These are phyloP conservation scores for Mortierella alpina DNA, from an alignment of 192 early-diverging fungal species.

Conservation along the genomic window DNA sequence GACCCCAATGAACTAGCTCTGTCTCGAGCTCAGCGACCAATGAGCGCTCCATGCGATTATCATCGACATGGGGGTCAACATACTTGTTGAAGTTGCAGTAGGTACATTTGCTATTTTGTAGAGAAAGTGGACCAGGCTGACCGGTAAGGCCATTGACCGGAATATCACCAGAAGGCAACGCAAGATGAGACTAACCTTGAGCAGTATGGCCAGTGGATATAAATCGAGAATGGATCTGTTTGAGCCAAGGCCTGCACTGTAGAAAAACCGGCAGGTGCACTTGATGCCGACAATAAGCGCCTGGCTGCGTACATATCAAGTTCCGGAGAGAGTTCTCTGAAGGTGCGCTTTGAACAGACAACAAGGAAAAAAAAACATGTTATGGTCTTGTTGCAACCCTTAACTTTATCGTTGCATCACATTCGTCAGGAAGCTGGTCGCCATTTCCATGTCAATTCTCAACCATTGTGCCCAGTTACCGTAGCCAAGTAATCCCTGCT, in stretches of 20 bases:
- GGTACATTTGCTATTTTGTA: constrained; percentile 58
- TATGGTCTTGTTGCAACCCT: too few species aligned
- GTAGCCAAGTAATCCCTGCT: too few species aligned
- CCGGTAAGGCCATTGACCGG: background rate
- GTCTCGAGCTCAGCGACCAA: constrained; percentile 54
- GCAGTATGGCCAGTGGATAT: constrained; percentile 71
- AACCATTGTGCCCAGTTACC: too few species aligned
- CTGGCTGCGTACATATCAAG: too few species aligned
- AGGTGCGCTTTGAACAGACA: too few species aligned
- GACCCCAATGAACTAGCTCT: constrained; percentile 43
- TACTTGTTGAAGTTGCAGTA: constrained; percentile 74
- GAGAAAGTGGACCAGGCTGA: background rate
- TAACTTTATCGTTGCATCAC: too few species aligned
- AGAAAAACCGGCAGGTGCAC: background rate
- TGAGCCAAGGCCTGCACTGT: background rate
- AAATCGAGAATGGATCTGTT: constrained; percentile 57
- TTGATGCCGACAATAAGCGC: background rate
- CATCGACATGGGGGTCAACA: constrained; percentile 56
- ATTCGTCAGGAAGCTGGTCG: too few species aligned
- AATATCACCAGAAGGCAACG: background rate
- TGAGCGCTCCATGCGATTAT: constrained; percentile 56
- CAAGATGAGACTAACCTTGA: constrained; percentile 43
- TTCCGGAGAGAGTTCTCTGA: too few species aligned
- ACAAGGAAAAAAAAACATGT: too few species aligned
- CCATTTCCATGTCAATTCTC: too few species aligned